These are phyloP conservation scores for Cyberlindnera suaveolens DNA, from an alignment of 805 yeast genomes.

Conservation along the genomic window DNA sequence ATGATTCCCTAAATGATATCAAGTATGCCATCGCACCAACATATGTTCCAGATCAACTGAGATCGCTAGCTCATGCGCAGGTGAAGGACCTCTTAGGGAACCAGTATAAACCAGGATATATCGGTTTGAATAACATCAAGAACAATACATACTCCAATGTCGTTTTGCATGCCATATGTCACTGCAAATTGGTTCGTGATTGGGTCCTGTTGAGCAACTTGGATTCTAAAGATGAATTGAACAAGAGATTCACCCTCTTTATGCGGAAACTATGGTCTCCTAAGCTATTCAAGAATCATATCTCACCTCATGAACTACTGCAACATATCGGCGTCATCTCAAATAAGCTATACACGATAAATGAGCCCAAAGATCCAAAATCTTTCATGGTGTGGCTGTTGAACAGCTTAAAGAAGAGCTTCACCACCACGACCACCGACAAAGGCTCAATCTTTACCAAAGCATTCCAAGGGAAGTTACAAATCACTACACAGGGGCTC, in stretches of 20 bases:
- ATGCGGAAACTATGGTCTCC: slow-evolving; percentile 61
- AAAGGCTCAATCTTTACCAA: slow-evolving; percentile 24
- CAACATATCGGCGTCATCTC: slow-evolving; percentile 41
- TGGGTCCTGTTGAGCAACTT: slow-evolving; percentile 29
- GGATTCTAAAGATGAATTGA: slow-evolving; percentile 28
- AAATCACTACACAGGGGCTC: slow-evolving; percentile 13
- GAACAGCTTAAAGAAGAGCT: slow-evolving; percentile 34
- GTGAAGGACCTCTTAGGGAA: slow-evolving; percentile 37
- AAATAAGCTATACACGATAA: slow-evolving; percentile 34
- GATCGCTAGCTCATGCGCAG: slow-evolving; percentile 15
- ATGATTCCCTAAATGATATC: slow-evolving; percentile 43
- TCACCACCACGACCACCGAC: slow-evolving; percentile 5
- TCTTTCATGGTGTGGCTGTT: slow-evolving; percentile 55
- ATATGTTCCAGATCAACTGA: slow-evolving; percentile 29
- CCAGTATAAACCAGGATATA: slow-evolving; percentile 52
- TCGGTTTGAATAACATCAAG: slow-evolving; percentile 55
- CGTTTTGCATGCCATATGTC: slow-evolving; percentile 48
- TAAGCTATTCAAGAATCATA: slow-evolving; percentile 48
- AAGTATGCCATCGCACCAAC: slow-evolving; percentile 46
- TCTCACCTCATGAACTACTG: slow-evolving; percentile 63
- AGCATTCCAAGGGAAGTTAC: slow-evolving; percentile 49
- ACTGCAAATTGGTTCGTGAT: slow-evolving; percentile 45
- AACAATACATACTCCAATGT: slow-evolving; percentile 52
- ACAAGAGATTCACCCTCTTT: slow-evolving; percentile 37
- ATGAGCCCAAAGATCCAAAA: slow-evolving; percentile 45